phyloP scores from a whole-genome alignment of 306 rosid species.

The Comarum palustre region DNA sequence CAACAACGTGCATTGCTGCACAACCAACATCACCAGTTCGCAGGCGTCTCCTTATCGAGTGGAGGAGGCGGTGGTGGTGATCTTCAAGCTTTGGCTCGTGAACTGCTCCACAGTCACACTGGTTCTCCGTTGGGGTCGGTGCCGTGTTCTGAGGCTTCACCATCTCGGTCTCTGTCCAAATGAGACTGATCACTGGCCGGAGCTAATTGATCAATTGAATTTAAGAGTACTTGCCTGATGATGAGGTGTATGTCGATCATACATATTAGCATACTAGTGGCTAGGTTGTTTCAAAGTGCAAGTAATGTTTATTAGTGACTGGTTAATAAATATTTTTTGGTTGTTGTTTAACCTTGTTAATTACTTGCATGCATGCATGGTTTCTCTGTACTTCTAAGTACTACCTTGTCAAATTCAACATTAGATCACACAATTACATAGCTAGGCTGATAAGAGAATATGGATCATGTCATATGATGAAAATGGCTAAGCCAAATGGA shows the following conservation, averaged over 20 bases:
- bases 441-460: not conserved
- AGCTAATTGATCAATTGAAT: slow-evolving; percentile 15
- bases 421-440: not conserved
- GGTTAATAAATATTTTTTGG: slow-evolving; percentile 25
- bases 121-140: slow-evolving; percentile 39
- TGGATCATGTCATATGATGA: not conserved
- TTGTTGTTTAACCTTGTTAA: not conserved
- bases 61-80: slow-evolving; percentile 41
- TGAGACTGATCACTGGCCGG: slow-evolving; percentile 24
- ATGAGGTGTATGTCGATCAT: slow-evolving; percentile 22
- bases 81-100: slow-evolving; percentile 73
- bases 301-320: slow-evolving; percentile 36
- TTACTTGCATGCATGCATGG: not conserved
- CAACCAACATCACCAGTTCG: slow-evolving; percentile 43
- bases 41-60: slow-evolving; percentile 25
- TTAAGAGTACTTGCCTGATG: slow-evolving; percentile 36
- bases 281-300: slow-evolving; percentile 35
- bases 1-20: slow-evolving; percentile 49
- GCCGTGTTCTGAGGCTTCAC: slow-evolving; percentile 45
- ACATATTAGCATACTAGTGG: slow-evolving; percentile 23
- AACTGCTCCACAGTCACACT: slow-evolving; percentile 49
- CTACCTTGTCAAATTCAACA: slow-evolving; percentile 9
- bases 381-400: slow-evolving; percentile 4
- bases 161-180: slow-evolving; percentile 51
- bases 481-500: not conserved